These are phyloP conservation scores for Paraphoma chrysanthemicola DNA, from an alignment of 2,329 filamentous ascomycete species.

Conservation along the genomic window DNA sequence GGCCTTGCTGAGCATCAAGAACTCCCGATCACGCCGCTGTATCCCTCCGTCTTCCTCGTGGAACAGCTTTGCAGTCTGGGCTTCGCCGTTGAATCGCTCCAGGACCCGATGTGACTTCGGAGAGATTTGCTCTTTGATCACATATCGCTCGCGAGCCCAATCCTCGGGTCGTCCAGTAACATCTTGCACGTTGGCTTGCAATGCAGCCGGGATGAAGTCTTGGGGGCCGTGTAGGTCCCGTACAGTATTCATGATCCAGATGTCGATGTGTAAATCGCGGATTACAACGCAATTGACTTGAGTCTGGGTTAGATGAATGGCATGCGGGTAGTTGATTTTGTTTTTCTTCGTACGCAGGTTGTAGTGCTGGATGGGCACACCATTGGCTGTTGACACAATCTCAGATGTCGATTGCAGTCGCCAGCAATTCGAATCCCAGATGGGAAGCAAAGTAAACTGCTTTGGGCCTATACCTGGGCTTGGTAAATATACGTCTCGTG, in stretches of 20 bases:
- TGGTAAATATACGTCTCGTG: slow-evolving; percentile 22
- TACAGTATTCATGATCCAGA: slow-evolving; percentile 19
- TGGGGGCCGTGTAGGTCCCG: slow-evolving; percentile 3
- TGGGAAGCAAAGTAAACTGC: slow-evolving; percentile 11
- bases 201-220: background rate
- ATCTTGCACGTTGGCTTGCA: slow-evolving; percentile 4
- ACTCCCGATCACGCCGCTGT: slow-evolving; percentile 14
- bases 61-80: slow-evolving; percentile 20
- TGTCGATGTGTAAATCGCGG: slow-evolving; percentile 11
- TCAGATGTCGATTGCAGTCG: slow-evolving; percentile 12
- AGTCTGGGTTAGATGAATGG: slow-evolving; percentile 12
- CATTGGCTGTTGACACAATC: slow-evolving; percentile 16
- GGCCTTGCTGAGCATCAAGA: slow-evolving; percentile 15
- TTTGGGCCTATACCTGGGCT: slow-evolving; percentile 4
- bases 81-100: slow-evolving; percentile 17
- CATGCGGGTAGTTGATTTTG: slow-evolving; percentile 1
- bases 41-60: background rate
- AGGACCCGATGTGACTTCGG: slow-evolving; percentile 9
- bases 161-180: slow-evolving; percentile 7
- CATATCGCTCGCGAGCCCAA: slow-evolving; percentile 12
- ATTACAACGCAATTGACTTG: slow-evolving; percentile 9
- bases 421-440: slow-evolving; percentile 11
- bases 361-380: slow-evolving; percentile 13
- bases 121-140: slow-evolving; percentile 8
- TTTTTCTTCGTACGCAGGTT: slow-evolving; percentile 7